Evolutionary conservation across 2,329 filamentous ascomycete genomes (phyloP).

Genomic region (Xylaria arbuscula): DNA sequence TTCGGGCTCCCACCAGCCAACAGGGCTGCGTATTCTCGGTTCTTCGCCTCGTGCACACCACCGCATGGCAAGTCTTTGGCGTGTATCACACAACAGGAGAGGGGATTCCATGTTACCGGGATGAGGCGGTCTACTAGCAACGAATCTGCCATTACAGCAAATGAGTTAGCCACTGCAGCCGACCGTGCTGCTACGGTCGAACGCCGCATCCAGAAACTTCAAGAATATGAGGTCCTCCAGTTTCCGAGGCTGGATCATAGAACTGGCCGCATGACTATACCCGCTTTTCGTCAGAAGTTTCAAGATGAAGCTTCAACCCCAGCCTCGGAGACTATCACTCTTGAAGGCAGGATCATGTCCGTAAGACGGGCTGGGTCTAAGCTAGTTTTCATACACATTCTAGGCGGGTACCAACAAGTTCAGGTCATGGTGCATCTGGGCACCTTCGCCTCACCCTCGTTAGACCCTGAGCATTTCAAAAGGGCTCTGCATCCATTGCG

Average conservation of each 20-base stretch:
- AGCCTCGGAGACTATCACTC: conserved; percentile 47
- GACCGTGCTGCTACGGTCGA: conserved; percentile 34
- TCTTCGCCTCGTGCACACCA: conserved; percentile 54
- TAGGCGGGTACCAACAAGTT: conserved; percentile 75
- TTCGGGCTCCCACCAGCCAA: conserved; percentile 54
- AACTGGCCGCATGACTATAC: conserved; percentile 52
- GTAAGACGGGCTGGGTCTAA: conserved; percentile 67
- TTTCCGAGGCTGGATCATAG: conserved; percentile 64
- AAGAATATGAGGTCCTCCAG: conserved; percentile 59
- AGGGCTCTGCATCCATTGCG: conserved; percentile 73
- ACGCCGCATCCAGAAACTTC: conserved; percentile 63
- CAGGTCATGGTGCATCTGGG: conserved; percentile 79
- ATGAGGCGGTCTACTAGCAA: conserved; percentile 13
- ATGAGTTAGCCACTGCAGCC: conserved; percentile 28
- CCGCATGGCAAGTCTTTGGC: conserved; percentile 34
- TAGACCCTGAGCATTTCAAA: conserved; percentile 61
- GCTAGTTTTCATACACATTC: conserved; percentile 85
- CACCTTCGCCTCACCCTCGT: conserved; percentile 58
- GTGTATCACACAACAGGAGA: conserved; percentile 38
- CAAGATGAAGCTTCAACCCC: conserved; percentile 40
- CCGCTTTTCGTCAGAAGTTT: conserved; percentile 53
- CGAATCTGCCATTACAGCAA: neutral
- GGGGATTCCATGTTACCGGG: conserved; percentile 32
- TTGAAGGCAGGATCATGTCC: conserved; percentile 50
- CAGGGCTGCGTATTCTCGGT: conserved; percentile 59